Evolutionary conservation across 345 rosid genomes (phyloP), one percentile per base, ranked within the genome.

Genomic region (Salix caprea): DNA sequence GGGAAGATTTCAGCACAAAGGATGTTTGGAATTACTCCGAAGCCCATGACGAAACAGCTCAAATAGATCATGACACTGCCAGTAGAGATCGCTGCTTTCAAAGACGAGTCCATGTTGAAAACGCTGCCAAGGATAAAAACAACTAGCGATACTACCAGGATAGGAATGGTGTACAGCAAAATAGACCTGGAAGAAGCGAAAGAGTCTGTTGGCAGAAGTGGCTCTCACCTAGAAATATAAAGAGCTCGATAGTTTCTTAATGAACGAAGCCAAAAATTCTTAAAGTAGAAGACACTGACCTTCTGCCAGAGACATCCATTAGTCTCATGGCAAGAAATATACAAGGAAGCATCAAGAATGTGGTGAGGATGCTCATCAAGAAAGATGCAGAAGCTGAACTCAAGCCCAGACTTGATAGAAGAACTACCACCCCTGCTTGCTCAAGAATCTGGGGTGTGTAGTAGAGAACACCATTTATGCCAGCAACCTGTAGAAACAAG

Each of bases 1-100:
- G 85, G 89, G 81, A 86, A 86, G 12, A 86, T 86, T 71, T 86
- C 89, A 1, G 84, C 40, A 76, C 88, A 85, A 15, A 85, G 58
- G 34, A 83, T 83, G 76, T 85, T 85, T 2, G 85, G 89, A 23
- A 84, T 78, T 26, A 74, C 79, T 7, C 89, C 87, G 7, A 70
- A 80, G 4, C 82, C 89, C 86, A 79, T 86, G 40, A 79, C 82
- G 62, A 86, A 86, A 75, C 77, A 56, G 71, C 85, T 73, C 65
- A 77, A 30, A 70, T 79, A 86, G 21, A 80, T 65, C 77, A 82
- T 36, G 5, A 86, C 74, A 36, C 89, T 60, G 42, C 21, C 65
- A 6, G 81, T 54, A 0, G 87, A 84, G 74, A 86, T 73, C 21
- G 74, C 44, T 6, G 87, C 85, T 14, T 73, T 69, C 4, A 69